These are phyloP conservation scores for Diplogelasinospora grovesii DNA, from an alignment of 495 filamentous ascomycete species.

Conservation along the genomic window DNA sequence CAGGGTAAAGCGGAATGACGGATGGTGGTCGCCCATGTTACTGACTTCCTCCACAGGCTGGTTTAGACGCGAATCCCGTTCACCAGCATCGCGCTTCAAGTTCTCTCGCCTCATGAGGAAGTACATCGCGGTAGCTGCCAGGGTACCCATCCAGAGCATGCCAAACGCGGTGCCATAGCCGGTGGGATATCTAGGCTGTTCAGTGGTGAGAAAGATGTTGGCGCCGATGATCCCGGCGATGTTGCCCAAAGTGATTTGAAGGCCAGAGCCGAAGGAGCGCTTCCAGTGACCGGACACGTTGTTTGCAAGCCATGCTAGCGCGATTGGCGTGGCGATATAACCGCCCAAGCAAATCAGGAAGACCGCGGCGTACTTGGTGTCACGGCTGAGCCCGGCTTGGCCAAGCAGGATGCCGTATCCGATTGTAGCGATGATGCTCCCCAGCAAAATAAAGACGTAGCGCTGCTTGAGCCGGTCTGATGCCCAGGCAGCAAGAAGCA, in stretches of 20 bases:
- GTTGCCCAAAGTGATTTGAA: slow-evolving; percentile 59
- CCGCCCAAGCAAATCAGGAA: slow-evolving; percentile 61
- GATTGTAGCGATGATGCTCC: slow-evolving; percentile 37
- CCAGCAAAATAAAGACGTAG: slow-evolving; percentile 53
- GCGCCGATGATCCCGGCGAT: slow-evolving; percentile 61
- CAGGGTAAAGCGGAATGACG: slow-evolving; percentile 46
- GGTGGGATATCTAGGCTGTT: slow-evolving; percentile 58
- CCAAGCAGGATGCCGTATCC: slow-evolving; percentile 33
- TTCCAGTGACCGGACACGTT: slow-evolving; percentile 57
- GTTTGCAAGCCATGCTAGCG: slow-evolving; percentile 47
- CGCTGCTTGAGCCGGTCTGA: slow-evolving; percentile 50
- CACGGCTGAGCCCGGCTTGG: slow-evolving; percentile 54
- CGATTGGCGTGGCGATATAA: slow-evolving; percentile 60
- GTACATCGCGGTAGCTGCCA: slow-evolving; percentile 40
- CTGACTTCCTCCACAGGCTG: slow-evolving; percentile 48
- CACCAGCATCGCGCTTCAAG: slow-evolving; percentile 42
- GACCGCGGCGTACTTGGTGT: slow-evolving; percentile 63
- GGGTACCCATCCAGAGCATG: slow-evolving; percentile 42
- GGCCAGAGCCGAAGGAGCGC: slow-evolving; percentile 47
- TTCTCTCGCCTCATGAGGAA: slow-evolving; percentile 56
- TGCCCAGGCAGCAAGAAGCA: slow-evolving; percentile 50
- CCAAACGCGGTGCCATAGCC: slow-evolving; percentile 64
- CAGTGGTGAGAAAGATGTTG: slow-evolving; percentile 56
- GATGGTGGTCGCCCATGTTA: slow-evolving; percentile 63
- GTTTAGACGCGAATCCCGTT: slow-evolving; percentile 45